phyloP scores from a whole-genome alignment of 2,329 filamentous ascomycete species.

The Colletotrichum zoysiae region DNA sequence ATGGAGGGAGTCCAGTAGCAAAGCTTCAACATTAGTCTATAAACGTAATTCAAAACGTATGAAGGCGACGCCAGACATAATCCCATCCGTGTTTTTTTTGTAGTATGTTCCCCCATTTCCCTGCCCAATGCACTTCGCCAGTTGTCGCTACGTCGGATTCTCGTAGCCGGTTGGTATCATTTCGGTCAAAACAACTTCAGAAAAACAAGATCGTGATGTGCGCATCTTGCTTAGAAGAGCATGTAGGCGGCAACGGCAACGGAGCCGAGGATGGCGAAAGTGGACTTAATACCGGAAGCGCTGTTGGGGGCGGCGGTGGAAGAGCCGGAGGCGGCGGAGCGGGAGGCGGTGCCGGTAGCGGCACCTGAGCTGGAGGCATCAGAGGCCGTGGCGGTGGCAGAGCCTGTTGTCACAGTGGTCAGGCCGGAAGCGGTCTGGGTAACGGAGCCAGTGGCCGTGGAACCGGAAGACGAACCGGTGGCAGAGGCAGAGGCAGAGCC shows the following conservation, averaged over 20 bases:
- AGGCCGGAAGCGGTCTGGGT: slow-evolving; percentile 30
- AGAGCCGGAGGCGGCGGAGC: slow-evolving; percentile 32
- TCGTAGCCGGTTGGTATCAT: slow-evolving; percentile 40
- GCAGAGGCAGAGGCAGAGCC: slow-evolving; percentile 21
- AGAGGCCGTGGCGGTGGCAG: slow-evolving; percentile 29
- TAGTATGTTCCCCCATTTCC: slow-evolving; percentile 29
- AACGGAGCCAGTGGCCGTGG: slow-evolving; percentile 19
- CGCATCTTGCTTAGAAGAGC: slow-evolving; percentile 36
- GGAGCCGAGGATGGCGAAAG: slow-evolving; percentile 40
- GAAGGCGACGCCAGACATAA: slow-evolving; percentile 33
- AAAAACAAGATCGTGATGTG: slow-evolving; percentile 24
- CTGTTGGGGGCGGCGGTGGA: slow-evolving; percentile 32
- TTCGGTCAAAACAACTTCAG: slow-evolving; percentile 35
- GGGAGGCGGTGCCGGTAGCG: slow-evolving; percentile 31
- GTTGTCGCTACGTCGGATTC: slow-evolving; percentile 14
- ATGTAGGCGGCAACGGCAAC: slow-evolving; percentile 40
- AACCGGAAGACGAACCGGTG: slow-evolving; percentile 24
- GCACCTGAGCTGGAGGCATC: slow-evolving; percentile 25
- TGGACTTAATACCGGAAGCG: slow-evolving; percentile 37
- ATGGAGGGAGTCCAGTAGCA: slow-evolving; percentile 42
- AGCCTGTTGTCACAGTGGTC: slow-evolving; percentile 36
- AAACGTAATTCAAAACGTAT: slow-evolving; percentile 23
- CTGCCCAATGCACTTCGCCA: slow-evolving; percentile 21
- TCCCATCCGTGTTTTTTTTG: slow-evolving; percentile 37
- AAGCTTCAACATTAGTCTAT: slow-evolving; percentile 40